Evolutionary conservation across 768 basidiomycete genomes (phyloP).

Genomic region (Gymnopilus junonius): DNA sequence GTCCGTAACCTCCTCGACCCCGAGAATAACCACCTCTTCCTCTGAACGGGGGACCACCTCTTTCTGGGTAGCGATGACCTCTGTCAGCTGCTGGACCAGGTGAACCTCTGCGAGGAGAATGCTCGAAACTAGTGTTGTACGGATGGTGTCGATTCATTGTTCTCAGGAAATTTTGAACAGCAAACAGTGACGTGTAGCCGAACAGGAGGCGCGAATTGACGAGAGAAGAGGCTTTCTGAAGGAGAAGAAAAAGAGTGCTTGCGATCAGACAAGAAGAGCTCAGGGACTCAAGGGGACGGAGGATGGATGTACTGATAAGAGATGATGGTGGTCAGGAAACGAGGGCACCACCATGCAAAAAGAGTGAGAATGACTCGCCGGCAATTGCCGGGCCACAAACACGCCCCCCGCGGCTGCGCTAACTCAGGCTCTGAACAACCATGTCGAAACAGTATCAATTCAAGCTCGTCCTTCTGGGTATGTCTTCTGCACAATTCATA

Average conservation of each 20-base stretch:
- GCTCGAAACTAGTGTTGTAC: conserved; percentile 72
- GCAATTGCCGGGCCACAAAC: conserved; percentile 29
- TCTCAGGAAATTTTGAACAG: conserved; percentile 28
- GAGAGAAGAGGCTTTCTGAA: conserved; percentile 12
- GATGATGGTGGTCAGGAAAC: conserved; percentile 20
- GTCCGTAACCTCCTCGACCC: conserved; percentile 59
- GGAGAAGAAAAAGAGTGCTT: conserved; percentile 6
- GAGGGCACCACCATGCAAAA: conserved; percentile 22
- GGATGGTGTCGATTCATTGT: conserved; percentile 92
- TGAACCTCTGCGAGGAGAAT: conserved; percentile 62
- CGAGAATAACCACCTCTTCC: conserved; percentile 50
- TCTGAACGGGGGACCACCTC: conserved; percentile 56
- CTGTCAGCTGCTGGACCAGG: conserved; percentile 76
- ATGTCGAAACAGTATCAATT: conserved; percentile 96
- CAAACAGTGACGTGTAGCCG: conserved; percentile 41
- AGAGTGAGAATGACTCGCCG: conserved; percentile 17
- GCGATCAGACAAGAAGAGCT: not conserved
- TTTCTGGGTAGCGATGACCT: conserved; percentile 61
- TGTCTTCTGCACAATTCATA: conserved; percentile 25
- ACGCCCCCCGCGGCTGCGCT: conserved; percentile 29
- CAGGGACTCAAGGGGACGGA: conserved; percentile 21
- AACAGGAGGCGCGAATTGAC: conserved; percentile 13
- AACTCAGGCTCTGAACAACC: conserved; percentile 38
- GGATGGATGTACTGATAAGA: conserved; percentile 22
- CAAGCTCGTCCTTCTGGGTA: conserved; percentile 95